A percentile compares a stretch with the other conserved stretches of the same genome.
These are phyloP conservation scores for Yarrowia bubula DNA, from an alignment of 805 yeast genomes.

Conservation along the genomic window DNA sequence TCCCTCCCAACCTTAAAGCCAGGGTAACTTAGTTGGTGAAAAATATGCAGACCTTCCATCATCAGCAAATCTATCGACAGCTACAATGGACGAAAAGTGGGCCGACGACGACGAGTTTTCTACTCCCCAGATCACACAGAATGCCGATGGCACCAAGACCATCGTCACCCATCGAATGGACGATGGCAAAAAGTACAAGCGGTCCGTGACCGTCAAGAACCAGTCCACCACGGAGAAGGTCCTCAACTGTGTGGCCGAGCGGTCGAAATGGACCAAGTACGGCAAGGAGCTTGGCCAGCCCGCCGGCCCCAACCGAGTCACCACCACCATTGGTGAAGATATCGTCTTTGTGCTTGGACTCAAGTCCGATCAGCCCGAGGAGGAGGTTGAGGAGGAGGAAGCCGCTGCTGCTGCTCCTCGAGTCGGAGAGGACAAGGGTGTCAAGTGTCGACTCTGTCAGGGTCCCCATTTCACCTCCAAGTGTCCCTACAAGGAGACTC, in stretches of 20 bases:
- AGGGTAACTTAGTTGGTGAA: slow-evolving; percentile 25
- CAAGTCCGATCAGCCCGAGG: slow-evolving; percentile 38
- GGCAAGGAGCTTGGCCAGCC: slow-evolving; percentile 74
- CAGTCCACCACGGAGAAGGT: slow-evolving; percentile 76
- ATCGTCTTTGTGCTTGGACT: slow-evolving; percentile 69
- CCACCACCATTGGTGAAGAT: slow-evolving; percentile 86
- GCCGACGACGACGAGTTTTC: slow-evolving; percentile 46
- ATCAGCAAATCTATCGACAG: slow-evolving; percentile 46
- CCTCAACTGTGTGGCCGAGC: slow-evolving; percentile 78
- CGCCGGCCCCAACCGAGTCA: slow-evolving; percentile 83
- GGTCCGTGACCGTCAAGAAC: slow-evolving; percentile 81
- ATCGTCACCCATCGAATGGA: slow-evolving; percentile 66
- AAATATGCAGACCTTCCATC: slow-evolving; percentile 22
- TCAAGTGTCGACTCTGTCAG: slow-evolving; percentile 85
- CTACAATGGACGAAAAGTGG: slow-evolving; percentile 55
- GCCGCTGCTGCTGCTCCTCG: slow-evolving; percentile 38
- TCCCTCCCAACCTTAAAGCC: slow-evolving; percentile 18
- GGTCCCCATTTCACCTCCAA: slow-evolving; percentile 90
- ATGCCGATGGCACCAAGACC: slow-evolving; percentile 87
- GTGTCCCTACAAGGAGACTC: slow-evolving; percentile 93
- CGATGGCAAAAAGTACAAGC: slow-evolving; percentile 75
- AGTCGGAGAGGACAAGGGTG: slow-evolving; percentile 48
- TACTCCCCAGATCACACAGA: slow-evolving; percentile 69
- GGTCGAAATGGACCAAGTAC: slow-evolving; percentile 84
- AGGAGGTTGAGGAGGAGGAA: slow-evolving; percentile 70